phyloP scores from a whole-genome alignment of 768 basidiomycete genomes.

The Termitomyces sp. region DNA sequence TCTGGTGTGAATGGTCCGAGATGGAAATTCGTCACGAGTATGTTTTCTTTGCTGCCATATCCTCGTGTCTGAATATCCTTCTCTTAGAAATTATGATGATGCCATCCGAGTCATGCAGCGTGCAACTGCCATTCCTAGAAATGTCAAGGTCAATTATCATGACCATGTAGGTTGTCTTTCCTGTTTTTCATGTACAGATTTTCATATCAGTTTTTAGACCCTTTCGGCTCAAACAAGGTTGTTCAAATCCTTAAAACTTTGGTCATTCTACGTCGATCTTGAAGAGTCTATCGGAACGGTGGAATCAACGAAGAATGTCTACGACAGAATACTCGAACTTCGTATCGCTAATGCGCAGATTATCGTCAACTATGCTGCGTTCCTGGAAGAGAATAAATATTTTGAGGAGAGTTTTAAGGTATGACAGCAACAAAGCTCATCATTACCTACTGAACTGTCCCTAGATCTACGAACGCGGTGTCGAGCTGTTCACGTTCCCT shows the following conservation, averaged over 20 bases:
- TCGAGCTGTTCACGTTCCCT: conserved; percentile 96
- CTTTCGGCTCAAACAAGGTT: conserved; percentile 83
- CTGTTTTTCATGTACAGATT: not conserved
- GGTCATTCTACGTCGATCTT: conserved; percentile 98
- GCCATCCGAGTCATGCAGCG: conserved; percentile 95
- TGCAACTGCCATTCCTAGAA: conserved; percentile 87
- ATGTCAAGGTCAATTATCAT: conserved; percentile 87
- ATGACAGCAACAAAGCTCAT: conserved; percentile 5
- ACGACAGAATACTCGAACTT: conserved; percentile 94
- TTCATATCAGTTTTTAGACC: conserved; percentile 36
- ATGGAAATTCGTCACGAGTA: conserved; percentile 96
- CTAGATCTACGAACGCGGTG: conserved; percentile 93
- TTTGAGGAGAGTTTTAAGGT: conserved; percentile 99
- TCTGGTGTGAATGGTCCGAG: conserved; percentile 99
- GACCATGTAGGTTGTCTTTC: conserved; percentile 64
- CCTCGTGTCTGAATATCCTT: not conserved
- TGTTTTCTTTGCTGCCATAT: conserved; percentile 23
- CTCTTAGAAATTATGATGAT: conserved; percentile 88
- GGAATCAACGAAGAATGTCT: conserved; percentile 85
- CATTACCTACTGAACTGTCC: not conserved
- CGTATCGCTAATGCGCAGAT: conserved; percentile 98
- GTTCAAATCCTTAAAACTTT: conserved; percentile 97
- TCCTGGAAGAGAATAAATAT: conserved; percentile 96
- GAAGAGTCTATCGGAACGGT: conserved; percentile 96
- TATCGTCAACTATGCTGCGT: conserved; percentile 95